These are phyloP conservation scores for Primulina huaijiensis DNA, from an alignment of 257 asterid species.

Conservation along the genomic window DNA sequence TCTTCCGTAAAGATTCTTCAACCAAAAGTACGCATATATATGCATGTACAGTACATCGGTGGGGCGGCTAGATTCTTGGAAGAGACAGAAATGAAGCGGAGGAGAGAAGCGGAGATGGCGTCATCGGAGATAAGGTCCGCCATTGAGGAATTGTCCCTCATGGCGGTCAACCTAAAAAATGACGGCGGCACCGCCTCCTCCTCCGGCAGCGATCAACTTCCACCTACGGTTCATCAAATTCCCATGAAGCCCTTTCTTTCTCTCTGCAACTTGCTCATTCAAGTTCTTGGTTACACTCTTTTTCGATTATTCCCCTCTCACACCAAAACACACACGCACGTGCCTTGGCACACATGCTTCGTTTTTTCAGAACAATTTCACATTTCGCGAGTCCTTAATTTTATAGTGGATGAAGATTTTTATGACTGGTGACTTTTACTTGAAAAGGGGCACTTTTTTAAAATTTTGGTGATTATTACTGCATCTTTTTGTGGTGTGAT, in stretches of 20 bases:
- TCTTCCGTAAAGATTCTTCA: background rate
- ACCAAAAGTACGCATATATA: background rate
- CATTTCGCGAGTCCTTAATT: background rate
- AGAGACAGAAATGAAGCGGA: constrained; percentile 38
- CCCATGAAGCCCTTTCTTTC: constrained; percentile 78
- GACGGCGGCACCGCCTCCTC: constrained; percentile 5
- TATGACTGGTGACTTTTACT: background rate
- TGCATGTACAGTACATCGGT: background rate
- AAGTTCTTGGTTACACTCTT: constrained; percentile 68
- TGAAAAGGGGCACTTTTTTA: background rate
- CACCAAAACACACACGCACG: background rate
- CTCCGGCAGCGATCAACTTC: background rate
- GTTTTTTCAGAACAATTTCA: background rate
- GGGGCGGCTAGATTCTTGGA: background rate
- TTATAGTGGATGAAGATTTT: background rate
- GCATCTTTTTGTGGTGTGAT: background rate
- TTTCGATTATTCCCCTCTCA: constrained; percentile 20
- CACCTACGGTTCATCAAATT: constrained; percentile 18
- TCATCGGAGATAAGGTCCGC: constrained; percentile 38
- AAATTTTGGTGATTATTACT: background rate
- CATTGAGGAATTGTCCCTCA: constrained; percentile 39
- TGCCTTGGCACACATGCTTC: background rate
- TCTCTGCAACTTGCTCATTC: constrained; percentile 58
- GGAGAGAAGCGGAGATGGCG: constrained; percentile 29
- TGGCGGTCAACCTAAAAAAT: constrained; percentile 1